Conservation (phyloP, 78 protist genomes). For the Guillardia theta region DNA sequence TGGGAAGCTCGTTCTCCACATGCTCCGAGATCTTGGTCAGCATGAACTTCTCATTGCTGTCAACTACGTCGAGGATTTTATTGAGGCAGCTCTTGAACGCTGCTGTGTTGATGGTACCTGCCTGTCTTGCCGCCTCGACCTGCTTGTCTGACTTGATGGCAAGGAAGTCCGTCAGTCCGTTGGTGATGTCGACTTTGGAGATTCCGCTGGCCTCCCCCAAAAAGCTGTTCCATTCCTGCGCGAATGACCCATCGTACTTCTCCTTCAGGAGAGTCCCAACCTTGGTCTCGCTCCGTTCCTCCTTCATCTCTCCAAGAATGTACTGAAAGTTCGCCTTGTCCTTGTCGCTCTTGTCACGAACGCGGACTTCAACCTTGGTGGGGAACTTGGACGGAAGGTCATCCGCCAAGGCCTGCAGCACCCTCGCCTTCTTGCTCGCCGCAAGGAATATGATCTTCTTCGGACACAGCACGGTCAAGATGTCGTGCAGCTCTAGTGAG, state of each 20-base stretch:
- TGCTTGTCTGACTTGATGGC: not conserved
- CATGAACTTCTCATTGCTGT: not conserved
- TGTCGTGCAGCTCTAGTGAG: not conserved
- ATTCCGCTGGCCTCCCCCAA: not conserved
- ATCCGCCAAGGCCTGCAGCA: not conserved
- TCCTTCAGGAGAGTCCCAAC: not conserved
- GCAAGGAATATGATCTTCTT: not conserved
- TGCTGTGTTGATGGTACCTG: not conserved
- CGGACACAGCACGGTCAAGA: not conserved
- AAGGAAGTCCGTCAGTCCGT: not conserved
- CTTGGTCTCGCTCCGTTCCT: not conserved
- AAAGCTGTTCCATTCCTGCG: not conserved
- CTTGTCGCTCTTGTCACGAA: not conserved
- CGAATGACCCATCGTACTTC: not conserved
- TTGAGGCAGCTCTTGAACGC: not conserved
- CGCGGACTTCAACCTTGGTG: not conserved
- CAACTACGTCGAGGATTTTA: not conserved
- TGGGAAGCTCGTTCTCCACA: not conserved
- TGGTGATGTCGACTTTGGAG: not conserved
- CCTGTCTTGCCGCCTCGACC: not conserved
- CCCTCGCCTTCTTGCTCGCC: not conserved
- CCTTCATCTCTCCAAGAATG: not conserved
- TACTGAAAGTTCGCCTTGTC: constrained; percentile 19
- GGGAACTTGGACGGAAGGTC: not conserved
- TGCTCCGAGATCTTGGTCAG: not conserved